These are phyloP conservation scores for Thelonectria blattea DNA, from an alignment of 2,329 filamentous ascomycete species.

Conservation along the genomic window DNA sequence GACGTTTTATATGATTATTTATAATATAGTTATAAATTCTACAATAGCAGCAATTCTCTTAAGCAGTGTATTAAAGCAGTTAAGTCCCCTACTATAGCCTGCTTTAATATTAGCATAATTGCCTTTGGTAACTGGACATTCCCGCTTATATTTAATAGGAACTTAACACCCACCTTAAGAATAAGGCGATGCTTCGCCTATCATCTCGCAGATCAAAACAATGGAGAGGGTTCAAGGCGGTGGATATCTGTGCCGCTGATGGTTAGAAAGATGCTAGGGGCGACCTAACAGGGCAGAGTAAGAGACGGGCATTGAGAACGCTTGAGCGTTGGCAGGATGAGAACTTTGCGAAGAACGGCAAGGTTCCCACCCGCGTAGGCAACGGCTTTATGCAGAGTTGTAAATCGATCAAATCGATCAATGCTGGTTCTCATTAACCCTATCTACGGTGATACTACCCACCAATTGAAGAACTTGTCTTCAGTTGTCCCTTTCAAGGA, in stretches of 20 bases:
- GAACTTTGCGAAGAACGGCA: too few relatives aligned
- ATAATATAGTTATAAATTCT: background rate
- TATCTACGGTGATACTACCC: background rate
- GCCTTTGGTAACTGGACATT: background rate
- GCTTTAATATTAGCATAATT: background rate
- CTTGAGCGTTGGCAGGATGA: too few relatives aligned
- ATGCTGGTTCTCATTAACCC: background rate
- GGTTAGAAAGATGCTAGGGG: too few relatives aligned
- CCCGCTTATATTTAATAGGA: slow-evolving; percentile 14
- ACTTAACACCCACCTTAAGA: slow-evolving; percentile 4
- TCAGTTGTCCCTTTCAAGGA: background rate
- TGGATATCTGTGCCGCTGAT: too few relatives aligned
- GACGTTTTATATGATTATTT: background rate
- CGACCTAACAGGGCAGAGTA: too few relatives aligned
- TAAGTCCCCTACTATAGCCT: slow-evolving; percentile 3
- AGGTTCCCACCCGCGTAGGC: too few relatives aligned
- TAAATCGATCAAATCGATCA: slow-evolving; percentile 1
- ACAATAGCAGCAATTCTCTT: background rate
- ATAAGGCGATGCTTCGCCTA: too few relatives aligned
- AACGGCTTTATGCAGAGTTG: too few relatives aligned
- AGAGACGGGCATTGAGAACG: too few relatives aligned
- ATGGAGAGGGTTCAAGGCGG: too few relatives aligned
- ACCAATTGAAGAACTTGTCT: background rate
- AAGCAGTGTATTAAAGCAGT: background rate
- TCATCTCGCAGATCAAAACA: too few relatives aligned